Conservation (phyloP, 2,329 filamentous ascomycete species). For the Stachybotrys echinatus region DNA sequence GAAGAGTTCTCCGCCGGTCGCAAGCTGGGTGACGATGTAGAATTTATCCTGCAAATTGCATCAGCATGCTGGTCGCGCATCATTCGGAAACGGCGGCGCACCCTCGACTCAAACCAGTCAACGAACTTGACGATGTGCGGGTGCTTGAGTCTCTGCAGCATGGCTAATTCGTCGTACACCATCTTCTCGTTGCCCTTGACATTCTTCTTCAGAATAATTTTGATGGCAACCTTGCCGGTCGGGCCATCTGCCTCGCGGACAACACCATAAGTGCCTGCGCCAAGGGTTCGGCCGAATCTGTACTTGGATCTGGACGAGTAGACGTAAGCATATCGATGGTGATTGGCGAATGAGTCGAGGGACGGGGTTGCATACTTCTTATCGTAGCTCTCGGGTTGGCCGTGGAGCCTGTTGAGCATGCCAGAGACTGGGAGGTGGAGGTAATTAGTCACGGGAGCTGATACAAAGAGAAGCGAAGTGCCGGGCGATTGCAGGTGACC, state of each 20-base stretch:
- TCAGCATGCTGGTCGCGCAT: neutral
- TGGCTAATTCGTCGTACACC: constrained; percentile 95
- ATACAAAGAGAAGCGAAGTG: neutral
- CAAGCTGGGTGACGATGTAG: constrained; percentile 96
- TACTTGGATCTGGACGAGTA: constrained; percentile 68
- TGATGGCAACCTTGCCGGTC: constrained; percentile 83
- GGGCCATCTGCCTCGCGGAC: constrained; percentile 89
- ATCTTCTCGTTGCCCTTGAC: constrained; percentile 97
- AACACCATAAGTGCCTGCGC: constrained; percentile 96
- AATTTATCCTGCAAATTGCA: constrained; percentile 75
- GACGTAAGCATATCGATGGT: constrained; percentile 16
- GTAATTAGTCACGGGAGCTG: constrained; percentile 11
- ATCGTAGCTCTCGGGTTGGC: constrained; percentile 96
- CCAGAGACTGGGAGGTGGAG: constrained; percentile 57
- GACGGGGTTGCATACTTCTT: constrained; percentile 66
- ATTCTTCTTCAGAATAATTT: constrained; percentile 99
- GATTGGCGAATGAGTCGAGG: constrained; percentile 11
- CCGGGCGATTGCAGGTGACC: no score
- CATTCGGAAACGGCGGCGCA: constrained; percentile 44
- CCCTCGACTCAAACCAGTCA: constrained; percentile 98
- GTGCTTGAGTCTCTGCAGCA: constrained; percentile 87
- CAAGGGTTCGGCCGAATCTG: constrained; percentile 86
- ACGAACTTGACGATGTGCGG: constrained; percentile 96
- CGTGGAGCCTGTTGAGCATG: constrained; percentile 94
- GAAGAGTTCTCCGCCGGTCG: constrained; percentile 93